Base-by-base conservation (phyloP, 108 stramenopile genomes). In the Phaeodactylum tricornutum region DNA sequence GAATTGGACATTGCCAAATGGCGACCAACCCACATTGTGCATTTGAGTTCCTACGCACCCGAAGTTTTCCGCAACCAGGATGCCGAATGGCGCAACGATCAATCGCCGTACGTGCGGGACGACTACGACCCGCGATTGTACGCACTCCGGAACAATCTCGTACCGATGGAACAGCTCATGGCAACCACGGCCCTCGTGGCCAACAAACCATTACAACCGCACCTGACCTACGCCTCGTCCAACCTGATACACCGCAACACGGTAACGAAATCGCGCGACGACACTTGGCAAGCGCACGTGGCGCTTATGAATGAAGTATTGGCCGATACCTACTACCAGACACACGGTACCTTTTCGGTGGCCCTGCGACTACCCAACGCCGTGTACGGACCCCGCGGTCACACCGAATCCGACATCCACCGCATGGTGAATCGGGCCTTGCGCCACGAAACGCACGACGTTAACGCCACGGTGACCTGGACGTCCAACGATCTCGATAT, bases 311-410 rank as follows among this genome's bases (percentile, higher is more conserved):
- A 88, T 29, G 80, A 84, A 63, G 34, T 88, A n/a, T 22, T 88
- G 39, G 74, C 69, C 9, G 70, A 75, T 36, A 47, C 77, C 14
- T 82, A 82, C 42, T 50, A 67, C 34, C 32, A 50, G 6, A 25
- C 59, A 29, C 46, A 58, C 38, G 62, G 62, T 1, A 25, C 65
- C 17, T 29, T 63, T 4, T 77, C 79, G 21, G 62, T 80, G 20
- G 80, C 63, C 27, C 28, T 88, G 24, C 53, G 73, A 26, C 51
- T 88, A 20, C 81, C 79, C 16, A 37, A 50, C 35, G 53, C 50
- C 20, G 55, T 88, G 32, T 88, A 79, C 48, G 87, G 87, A 15
- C 87, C 82, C 6, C 74, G 77, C 64, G 77, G 79, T 28, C 73
- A 71, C 21, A 47, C 72, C 24, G 81, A 57, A 12, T 70, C 79